phyloP scores from a whole-genome alignment of 2,329 filamentous ascomycete species.

The Pseudogymnoascus sp. region DNA sequence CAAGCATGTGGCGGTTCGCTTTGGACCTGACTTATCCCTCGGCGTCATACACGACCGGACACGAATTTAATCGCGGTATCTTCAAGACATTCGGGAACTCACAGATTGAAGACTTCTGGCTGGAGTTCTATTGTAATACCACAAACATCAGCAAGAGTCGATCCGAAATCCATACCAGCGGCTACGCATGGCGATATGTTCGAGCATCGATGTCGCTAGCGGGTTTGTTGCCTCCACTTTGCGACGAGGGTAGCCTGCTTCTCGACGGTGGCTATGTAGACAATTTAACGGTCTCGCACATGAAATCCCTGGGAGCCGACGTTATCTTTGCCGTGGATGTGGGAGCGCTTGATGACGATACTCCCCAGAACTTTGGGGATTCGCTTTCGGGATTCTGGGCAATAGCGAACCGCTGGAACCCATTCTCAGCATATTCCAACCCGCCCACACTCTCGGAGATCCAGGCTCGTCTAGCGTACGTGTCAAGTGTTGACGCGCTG shows the following conservation, averaged over 20 bases:
- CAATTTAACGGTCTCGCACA: slow-evolving; percentile 93
- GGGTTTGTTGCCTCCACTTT: slow-evolving; percentile 84
- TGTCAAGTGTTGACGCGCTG: slow-evolving; percentile 87
- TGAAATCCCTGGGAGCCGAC: slow-evolving; percentile 90
- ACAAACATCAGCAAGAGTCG: slow-evolving; percentile 96
- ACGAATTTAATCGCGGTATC: slow-evolving; percentile 97
- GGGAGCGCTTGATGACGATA: slow-evolving; percentile 84
- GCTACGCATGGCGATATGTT: slow-evolving; percentile 96
- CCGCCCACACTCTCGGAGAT: slow-evolving; percentile 94
- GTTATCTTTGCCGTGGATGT: slow-evolving; percentile 96
- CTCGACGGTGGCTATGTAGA: slow-evolving; percentile 95
- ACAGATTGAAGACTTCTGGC: slow-evolving; percentile 98
- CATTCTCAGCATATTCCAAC: slow-evolving; percentile 81
- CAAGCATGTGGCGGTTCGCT: slow-evolving; percentile 97
- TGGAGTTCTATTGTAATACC: slow-evolving; percentile 98
- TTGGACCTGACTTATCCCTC: slow-evolving; percentile 94
- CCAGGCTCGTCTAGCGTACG: slow-evolving; percentile 88
- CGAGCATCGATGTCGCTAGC: slow-evolving; percentile 95
- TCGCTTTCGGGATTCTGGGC: slow-evolving; percentile 94
- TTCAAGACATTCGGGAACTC: slow-evolving; percentile 97
- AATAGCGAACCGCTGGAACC: slow-evolving; percentile 93
- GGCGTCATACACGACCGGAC: slow-evolving; percentile 93
- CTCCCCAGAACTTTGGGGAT: slow-evolving; percentile 88
- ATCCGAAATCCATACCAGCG: slow-evolving; percentile 87
- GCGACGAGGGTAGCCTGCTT: slow-evolving; percentile 94